Evolutionary conservation across 176 grass and related monocot species (phyloP), one percentile per base, ranked within the genome.

Genomic region (Sorghum bicolor): DNA sequence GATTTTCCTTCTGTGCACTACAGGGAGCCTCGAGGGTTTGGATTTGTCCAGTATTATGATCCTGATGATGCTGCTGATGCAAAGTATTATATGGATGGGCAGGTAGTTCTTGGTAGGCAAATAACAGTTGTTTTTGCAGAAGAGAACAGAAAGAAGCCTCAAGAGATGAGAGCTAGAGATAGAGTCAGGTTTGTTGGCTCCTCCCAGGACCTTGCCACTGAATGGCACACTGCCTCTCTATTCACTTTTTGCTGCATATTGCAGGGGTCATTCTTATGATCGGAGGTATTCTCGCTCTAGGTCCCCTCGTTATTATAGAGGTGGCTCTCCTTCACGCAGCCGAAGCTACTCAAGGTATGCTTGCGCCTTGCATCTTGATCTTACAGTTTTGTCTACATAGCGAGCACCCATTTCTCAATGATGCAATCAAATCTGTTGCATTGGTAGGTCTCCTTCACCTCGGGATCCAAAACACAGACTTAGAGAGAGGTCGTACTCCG

Each of bases 101-200:
- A 96, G 45, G n/a, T 92, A 38, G 78, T 99, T 92, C 89, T 99
- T 81, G 96, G 96, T 16, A 87, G 96, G 79, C 88, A 89, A 92
- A 34, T 99, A 86, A 91, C 93, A 25, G 93, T 99, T 85, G 93
- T 96, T 80, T 99, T 96, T 87, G 96, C 93, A 19, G 86, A 99
- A 67, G 96, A 96, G 67, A 99, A 99, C 67, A 92, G 93, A 43
- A 99, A 96, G 86, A 94, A 91, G 50, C 96, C 93, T 36, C 25
- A 38, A 73, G 96, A 99, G 41, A 99, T 99, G 93, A 93, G 96
- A 72, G 48, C 85, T 29, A 88, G 96, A 61, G 96, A 96, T 24
- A 84, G 71, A 88, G 55, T 45, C 72, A 92, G 96, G 93, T 99
- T n/a, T 52, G 60, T 71, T 32, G 29, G 60, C 19, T 29, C 16